Percentiles rank a stretch among this genome's conserved stretches.
Conservation (phyloP, 495 filamentous ascomycete species). For the Poronia punctata region DNA sequence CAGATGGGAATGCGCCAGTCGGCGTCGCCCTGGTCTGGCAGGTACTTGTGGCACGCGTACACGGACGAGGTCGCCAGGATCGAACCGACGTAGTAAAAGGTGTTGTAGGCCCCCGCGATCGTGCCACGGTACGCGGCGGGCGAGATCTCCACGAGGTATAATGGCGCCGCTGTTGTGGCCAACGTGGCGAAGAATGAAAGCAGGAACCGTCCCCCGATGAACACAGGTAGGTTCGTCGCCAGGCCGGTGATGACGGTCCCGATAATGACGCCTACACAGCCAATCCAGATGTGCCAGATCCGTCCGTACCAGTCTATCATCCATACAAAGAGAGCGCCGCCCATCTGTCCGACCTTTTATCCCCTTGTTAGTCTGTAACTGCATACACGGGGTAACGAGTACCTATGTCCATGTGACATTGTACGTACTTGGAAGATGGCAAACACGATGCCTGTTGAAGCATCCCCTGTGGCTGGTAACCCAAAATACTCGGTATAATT, state of each 20-base stretch:
- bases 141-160: constrained; percentile 67
- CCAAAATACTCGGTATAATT: constrained; percentile 25
- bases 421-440: constrained; percentile 27
- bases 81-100: constrained; percentile 51
- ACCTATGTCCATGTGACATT: too few species aligned
- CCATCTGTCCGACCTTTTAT: constrained; percentile 22
- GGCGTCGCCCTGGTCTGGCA: constrained; percentile 23
- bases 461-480: constrained; percentile 17
- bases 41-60: constrained; percentile 32
- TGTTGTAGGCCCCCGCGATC: constrained; percentile 45
- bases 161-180: constrained; percentile 60
- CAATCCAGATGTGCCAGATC: constrained; percentile 43
- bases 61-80: constrained; percentile 40
- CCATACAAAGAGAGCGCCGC: constrained; percentile 23
- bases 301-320: constrained; percentile 37
- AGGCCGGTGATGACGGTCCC: constrained; percentile 44
- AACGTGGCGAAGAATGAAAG: constrained; percentile 69
- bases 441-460: constrained; percentile 27
- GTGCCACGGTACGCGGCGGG: constrained; percentile 66
- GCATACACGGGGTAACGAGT: too few species aligned
- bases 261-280: constrained; percentile 57
- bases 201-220: constrained; percentile 71
- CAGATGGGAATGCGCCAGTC: constrained; percentile 59
- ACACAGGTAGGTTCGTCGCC: constrained; percentile 32
- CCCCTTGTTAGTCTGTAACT: background rate